These are phyloP conservation scores for Solanum pinnatisectum DNA, from an alignment of 257 asterid species.

Conservation along the genomic window DNA sequence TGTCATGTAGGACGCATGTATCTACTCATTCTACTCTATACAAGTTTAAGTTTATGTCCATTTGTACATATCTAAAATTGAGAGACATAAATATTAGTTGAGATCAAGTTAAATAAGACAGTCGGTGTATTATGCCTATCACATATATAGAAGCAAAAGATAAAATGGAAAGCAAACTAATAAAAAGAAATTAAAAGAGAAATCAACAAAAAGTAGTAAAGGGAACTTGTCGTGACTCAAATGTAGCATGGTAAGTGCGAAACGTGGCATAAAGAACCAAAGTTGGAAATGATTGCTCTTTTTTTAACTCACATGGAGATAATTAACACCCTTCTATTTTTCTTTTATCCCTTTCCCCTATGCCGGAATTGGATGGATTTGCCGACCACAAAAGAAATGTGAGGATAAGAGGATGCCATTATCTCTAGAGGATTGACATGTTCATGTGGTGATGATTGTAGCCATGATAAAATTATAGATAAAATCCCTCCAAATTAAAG, in stretches of 20 bases:
- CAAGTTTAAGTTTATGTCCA: background rate
- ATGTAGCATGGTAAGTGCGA: background rate
- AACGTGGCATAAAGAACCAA: background rate
- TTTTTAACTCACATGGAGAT: background rate
- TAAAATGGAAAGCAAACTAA: background rate
- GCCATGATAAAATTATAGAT: background rate
- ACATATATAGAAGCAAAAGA: background rate
- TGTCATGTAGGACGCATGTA: rapidly evolving
- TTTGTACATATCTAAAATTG: background rate
- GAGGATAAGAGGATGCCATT: background rate
- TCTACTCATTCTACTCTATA: background rate
- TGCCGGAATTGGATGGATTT: background rate
- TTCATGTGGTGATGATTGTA: background rate
- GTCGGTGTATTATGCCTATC: background rate
- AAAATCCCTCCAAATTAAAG: background rate
- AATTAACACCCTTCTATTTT: background rate
- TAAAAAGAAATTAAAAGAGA: background rate
- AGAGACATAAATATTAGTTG: background rate
- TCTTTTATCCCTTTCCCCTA: background rate
- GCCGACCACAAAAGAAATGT: background rate
- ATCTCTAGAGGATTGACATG: background rate
- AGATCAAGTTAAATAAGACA: background rate
- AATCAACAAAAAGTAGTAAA: background rate
- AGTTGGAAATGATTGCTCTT: background rate
- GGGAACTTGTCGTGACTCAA: background rate